Evolutionary conservation across 2,329 filamentous ascomycete genomes (phyloP).

Genomic region (Aspergillus brasiliensis): DNA sequence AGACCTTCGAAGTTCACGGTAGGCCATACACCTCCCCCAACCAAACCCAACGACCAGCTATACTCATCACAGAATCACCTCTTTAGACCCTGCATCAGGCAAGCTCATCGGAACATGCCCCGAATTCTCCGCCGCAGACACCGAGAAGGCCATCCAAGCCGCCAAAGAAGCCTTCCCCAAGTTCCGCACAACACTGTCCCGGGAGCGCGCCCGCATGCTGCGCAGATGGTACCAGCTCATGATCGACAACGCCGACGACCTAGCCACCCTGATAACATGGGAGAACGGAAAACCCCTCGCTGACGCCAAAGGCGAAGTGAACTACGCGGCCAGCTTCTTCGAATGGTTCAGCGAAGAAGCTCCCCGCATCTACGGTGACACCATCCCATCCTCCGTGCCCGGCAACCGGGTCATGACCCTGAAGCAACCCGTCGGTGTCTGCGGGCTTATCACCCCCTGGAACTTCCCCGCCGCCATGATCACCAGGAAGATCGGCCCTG

Average conservation of each 20-base stretch:
- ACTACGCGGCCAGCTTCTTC: constrained; percentile 62
- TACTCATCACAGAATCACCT: neutral
- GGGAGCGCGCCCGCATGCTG: constrained; percentile 63
- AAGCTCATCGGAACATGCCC: constrained; percentile 79
- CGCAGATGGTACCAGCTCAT: constrained; percentile 70
- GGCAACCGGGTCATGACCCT: constrained; percentile 65
- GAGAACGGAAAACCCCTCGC: constrained; percentile 70
- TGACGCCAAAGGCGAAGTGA: constrained; percentile 61
- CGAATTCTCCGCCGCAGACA: constrained; percentile 76
- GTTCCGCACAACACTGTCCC: constrained; percentile 63
- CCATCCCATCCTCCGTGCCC: constrained; percentile 61
- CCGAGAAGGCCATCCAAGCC: constrained; percentile 78
- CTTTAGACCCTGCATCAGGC: constrained; percentile 76
- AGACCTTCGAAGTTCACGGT: constrained; percentile 87
- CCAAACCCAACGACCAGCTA: neutral
- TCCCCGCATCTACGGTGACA: constrained; percentile 60
- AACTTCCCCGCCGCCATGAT: constrained; percentile 63
- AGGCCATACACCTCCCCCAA: constrained; percentile 17
- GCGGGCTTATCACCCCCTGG: constrained; percentile 68
- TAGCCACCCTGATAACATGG: constrained; percentile 67
- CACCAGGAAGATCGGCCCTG: constrained; percentile 55
- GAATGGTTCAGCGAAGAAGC: constrained; percentile 68
- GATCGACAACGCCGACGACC: constrained; percentile 65
- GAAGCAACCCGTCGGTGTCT: constrained; percentile 68
- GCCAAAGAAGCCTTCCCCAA: constrained; percentile 69